A percentile compares a stretch with the other conserved stretches of the same genome.
Conservation (phyloP, 768 basidiomycete species). For the Amanita rimosa region DNA sequence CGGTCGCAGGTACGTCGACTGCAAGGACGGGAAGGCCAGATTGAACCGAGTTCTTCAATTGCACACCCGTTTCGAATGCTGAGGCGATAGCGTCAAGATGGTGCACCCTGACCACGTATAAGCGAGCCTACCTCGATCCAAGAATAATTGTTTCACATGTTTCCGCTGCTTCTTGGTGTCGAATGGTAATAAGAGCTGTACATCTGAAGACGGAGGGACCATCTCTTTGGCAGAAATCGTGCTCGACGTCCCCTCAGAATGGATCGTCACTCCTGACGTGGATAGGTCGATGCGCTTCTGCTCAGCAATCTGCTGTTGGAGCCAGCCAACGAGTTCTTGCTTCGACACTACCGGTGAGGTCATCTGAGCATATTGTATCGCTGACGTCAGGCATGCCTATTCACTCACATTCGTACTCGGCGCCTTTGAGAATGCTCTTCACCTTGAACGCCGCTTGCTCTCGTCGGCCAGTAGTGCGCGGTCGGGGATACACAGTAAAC, state of each 20-base stretch:
- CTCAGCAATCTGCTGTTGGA: conserved; percentile 69
- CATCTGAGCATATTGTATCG: neutral
- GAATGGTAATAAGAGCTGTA: conserved; percentile 55
- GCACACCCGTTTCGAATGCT: conserved; percentile 55
- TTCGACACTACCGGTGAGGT: conserved; percentile 27
- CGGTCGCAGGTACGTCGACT: conserved; percentile 48
- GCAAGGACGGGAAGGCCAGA: conserved; percentile 58
- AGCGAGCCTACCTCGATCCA: conserved; percentile 46
- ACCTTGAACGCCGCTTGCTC: conserved; percentile 69
- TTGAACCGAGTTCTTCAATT: conserved; percentile 49
- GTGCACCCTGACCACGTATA: neutral
- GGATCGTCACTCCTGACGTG: conserved; percentile 43
- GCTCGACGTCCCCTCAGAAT: conserved; percentile 25
- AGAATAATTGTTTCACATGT: conserved; percentile 55
- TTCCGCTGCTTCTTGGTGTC: conserved; percentile 71
- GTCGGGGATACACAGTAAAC: conserved; percentile 41
- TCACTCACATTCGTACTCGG: conserved; percentile 58
- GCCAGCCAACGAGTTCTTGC: conserved; percentile 63
- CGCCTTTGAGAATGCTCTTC: conserved; percentile 71
- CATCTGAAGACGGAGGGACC: conserved; percentile 24
- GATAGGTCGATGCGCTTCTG: conserved; percentile 65
- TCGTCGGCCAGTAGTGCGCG: conserved; percentile 36
- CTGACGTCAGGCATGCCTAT: neutral
- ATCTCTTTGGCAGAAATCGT: conserved; percentile 25
- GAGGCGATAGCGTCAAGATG: neutral